phyloP scores from a whole-genome alignment of 768 basidiomycete genomes.

The Tylopilus sp. region DNA sequence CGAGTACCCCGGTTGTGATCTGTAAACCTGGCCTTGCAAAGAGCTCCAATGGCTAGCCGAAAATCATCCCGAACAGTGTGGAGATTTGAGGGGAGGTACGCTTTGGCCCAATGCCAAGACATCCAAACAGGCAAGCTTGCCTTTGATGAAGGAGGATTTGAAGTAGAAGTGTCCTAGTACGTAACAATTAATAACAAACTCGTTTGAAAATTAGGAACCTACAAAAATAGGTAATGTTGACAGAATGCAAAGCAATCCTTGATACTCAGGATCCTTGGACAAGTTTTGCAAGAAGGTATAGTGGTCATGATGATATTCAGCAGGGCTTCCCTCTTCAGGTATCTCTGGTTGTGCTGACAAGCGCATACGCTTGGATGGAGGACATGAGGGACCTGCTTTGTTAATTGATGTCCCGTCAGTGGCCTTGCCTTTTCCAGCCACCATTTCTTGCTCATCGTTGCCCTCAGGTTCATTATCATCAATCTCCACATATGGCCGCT shows the following conservation, averaged over 20 bases:
- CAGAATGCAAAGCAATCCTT: not conserved
- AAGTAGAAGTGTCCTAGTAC: not conserved
- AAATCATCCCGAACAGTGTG: not conserved
- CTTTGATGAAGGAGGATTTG: not conserved
- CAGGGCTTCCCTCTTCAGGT: too few species aligned
- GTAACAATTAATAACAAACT: not conserved
- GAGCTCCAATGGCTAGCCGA: not conserved
- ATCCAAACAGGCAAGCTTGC: not conserved
- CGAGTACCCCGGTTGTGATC: not conserved
- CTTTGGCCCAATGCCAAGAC: not conserved
- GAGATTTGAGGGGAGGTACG: not conserved
- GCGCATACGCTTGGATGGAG: not conserved
- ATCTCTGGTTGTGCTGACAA: not conserved
- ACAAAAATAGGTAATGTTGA: not conserved
- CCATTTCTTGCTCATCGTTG: not conserved
- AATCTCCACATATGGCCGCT: not conserved
- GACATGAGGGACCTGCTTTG: not conserved
- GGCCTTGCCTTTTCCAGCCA: not conserved
- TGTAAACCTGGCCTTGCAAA: not conserved
- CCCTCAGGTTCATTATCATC: not conserved
- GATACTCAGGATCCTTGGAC: not conserved
- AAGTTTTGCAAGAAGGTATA: not conserved
- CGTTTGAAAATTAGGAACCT: not conserved
- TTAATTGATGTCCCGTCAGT: not conserved
- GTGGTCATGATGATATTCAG: not conserved